Conservation (phyloP, 306 rosid species). For the Quercus wislizeni region DNA sequence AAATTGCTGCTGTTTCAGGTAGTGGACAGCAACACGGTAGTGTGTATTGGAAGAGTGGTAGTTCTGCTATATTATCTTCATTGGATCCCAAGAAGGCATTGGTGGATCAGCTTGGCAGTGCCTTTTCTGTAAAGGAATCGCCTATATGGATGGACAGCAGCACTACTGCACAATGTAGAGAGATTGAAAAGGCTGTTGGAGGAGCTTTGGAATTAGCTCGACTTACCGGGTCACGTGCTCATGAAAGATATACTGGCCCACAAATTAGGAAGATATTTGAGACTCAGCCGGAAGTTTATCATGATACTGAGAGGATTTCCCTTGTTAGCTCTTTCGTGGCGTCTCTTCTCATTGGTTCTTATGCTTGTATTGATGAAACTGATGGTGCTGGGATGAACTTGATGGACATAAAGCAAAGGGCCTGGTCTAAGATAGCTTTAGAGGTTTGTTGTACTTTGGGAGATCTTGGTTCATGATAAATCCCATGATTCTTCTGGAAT, state of each 20-base stretch:
- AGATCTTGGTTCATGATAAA: constrained; percentile 1
- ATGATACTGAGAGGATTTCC: constrained; percentile 83
- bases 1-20: constrained; percentile 76
- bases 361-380: constrained; percentile 86
- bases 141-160: constrained; percentile 98
- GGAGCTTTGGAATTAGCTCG: constrained; percentile 80
- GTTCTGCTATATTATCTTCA: constrained; percentile 56
- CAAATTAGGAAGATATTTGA: constrained; percentile 82
- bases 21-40: constrained; percentile 99
- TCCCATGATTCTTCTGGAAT: constrained; percentile 2
- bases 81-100: constrained; percentile 62
- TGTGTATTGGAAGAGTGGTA: constrained; percentile 86
- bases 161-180: constrained; percentile 76
- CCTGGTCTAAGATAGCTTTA: constrained; percentile 66
- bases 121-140: constrained; percentile 64
- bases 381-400: constrained; percentile 97
- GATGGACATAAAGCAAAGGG: constrained; percentile 73
- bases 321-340: constrained; percentile 97
- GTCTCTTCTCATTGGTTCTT: constrained; percentile 63
- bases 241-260: constrained; percentile 88
- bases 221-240: constrained; percentile 79
- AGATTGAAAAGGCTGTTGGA: constrained; percentile 81
- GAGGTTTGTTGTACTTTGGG: constrained; percentile 47
- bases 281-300: constrained; percentile 56
- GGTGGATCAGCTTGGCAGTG: constrained; percentile 56